Conservation (phyloP, 2,329 filamentous ascomycete species). For the Alternaria arbusti region DNA sequence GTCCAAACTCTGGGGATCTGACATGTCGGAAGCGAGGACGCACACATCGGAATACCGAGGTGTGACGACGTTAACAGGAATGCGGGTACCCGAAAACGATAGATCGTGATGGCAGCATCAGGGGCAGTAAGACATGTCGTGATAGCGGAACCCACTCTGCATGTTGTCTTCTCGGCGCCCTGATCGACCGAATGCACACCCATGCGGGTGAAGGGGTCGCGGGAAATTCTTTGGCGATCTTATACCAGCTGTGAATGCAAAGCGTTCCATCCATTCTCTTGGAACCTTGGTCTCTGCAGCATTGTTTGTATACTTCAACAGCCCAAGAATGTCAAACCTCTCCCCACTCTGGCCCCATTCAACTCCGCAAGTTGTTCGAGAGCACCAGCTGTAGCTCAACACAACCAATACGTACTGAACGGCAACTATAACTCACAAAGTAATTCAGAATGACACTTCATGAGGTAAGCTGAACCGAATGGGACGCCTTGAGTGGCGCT, state of each 20-base stretch:
- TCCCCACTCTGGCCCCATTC: neutral
- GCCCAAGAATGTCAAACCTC: neutral
- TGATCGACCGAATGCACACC: neutral
- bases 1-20: neutral
- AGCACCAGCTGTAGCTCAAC: neutral
- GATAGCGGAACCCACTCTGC: neutral
- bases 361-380: neutral
- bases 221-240: neutral
- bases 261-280: neutral
- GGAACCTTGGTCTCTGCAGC: neutral
- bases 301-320: neutral
- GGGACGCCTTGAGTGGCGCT: neutral
- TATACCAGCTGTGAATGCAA: neutral
- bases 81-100: neutral
- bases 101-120: neutral
- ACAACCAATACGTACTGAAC: neutral
- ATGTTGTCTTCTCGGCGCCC: neutral
- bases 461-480: constrained; percentile 3
- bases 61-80: neutral
- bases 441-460: constrained; percentile 9
- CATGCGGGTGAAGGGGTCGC: neutral
- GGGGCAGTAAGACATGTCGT: neutral
- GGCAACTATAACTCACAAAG: neutral
- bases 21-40: neutral
- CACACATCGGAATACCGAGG: neutral